Evolutionary conservation across 2,329 filamentous ascomycete genomes (phyloP), one percentile per base, ranked within the genome.

Genomic region (Trichoderma gracile): DNA sequence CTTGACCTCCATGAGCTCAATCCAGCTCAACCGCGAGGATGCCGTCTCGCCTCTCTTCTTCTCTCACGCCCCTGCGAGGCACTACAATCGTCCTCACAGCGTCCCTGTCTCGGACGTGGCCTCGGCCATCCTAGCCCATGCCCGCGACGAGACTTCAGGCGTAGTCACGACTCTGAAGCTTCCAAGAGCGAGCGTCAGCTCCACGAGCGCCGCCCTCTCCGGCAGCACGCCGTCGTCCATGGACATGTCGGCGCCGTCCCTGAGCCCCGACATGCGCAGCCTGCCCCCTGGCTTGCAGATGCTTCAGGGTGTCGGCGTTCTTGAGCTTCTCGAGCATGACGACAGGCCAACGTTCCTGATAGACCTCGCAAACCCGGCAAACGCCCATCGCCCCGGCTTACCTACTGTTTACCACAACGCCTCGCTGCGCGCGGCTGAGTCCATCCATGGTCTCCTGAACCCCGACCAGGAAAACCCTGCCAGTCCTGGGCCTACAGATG

Each of bases 291-390:
- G 81, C 5, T 68, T 86, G 50, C 81, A 86, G 58, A 78, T 86
- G 57, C 79, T 93, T 5, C 84, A 85, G 47, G 83, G 84, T 27
- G 80, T 93, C 58, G 88, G 89, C 25, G 82, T 92, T 10, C 77
- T 89, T 21, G 91, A 94, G 73, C 78, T 94, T 45, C 76, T 95
- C 46, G 90, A 94, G 71, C 85, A 90, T 68, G 91, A 95, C 73
- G 85, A 89, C 56, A 81, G 91, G 53, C 91, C 90, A 3, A 91
- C 89, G 0, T 92, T 94, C 70, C 83, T 94, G 47, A 80, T 94
- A 40, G 90, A 94, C 70, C 76, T 91, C 57, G 79, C 80, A 8
- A 85, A 89, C 70, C 74, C 80, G 1, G 74, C 77, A n/a, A 88
- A 87, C 69, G 81, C 80, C 53, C 78, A 77, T 23, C 78, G 82